Base-by-base conservation (phyloP, 1,284 basidiomycete species). In the Pseudozyma thailandica region DNA sequence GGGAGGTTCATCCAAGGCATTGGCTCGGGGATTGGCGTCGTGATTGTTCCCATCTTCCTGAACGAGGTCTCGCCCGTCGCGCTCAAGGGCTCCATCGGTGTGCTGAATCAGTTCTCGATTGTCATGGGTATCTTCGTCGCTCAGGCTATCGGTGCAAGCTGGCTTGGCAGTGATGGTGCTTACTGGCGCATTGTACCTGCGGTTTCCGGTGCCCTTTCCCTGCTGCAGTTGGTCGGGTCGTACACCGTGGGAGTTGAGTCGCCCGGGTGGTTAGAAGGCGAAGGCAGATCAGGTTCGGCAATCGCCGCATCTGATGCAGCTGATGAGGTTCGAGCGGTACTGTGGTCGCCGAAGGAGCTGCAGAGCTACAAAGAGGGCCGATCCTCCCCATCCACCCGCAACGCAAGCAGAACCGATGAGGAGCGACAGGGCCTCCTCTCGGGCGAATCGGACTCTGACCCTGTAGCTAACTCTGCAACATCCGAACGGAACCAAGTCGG, bases 21-120 rank as follows among this genome's bases (percentile, higher is more conserved):
- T 8, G 90, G 90, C 10, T 90, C 91, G 30, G 93, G 93, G 23
- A 84, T 95, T 50, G 92, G 90, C 18, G 86, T 94, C 4, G 94
- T 92, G 74, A 88, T 93, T n/a, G 89, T 89, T 1, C 93, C 93
- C 8, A 88, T 94, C 43, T 94, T 90, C 83, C 86, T 95, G 30
- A 88, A 91, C 9, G 90, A 92, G 79, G 89, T 94, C 13, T 88
- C 92, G 0, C 91, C 91, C 0, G 84, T 88, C 4, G 86, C 86
- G 58, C 89, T 92, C 46, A 88, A 87, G 72, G 91, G 91, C n/a
- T 89, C 86, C 51, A 60, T 83, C 87, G 92, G 93, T 26, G 91
- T 93, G 23, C 86, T 94, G 35, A 93, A 92, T n/a, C 94, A 82
- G 60, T 71, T 82, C 20, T 73, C 75, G 0, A 78, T 81, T 27